A percentile compares a stretch with the other conserved stretches of the same genome.
phyloP scores from a whole-genome alignment of 2,329 filamentous ascomycete species.

The Claviceps humidiphila region DNA sequence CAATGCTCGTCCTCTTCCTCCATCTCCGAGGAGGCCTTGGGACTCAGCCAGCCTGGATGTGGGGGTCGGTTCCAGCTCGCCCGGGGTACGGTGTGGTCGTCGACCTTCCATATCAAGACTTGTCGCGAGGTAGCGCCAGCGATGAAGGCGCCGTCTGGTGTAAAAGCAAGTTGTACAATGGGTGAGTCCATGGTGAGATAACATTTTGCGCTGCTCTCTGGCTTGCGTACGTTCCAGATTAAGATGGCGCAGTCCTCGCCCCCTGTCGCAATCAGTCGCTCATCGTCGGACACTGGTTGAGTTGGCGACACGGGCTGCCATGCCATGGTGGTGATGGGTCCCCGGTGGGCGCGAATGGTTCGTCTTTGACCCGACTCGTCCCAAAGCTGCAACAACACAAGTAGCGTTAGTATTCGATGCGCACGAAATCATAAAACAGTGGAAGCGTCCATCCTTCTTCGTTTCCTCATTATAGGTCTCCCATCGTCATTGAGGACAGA shows the following conservation, averaged over 20 bases:
- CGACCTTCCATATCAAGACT: conserved; percentile 53
- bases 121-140: conserved; percentile 46
- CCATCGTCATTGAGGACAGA: neutral
- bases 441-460: neutral
- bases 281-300: conserved; percentile 28
- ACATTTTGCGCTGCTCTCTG: conserved; percentile 42
- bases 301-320: conserved; percentile 41
- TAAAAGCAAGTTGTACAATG: conserved; percentile 47
- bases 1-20: conserved; percentile 51
- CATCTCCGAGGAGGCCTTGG: conserved; percentile 35
- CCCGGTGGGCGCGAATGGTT: conserved; percentile 45
- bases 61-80: conserved; percentile 45
- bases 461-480: no score
- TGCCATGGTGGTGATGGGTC: conserved; percentile 41
- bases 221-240: conserved; percentile 46
- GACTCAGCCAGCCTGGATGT: conserved; percentile 46
- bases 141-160: conserved; percentile 49
- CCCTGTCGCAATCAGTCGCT: conserved; percentile 47
- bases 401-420: neutral
- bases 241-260: conserved; percentile 49
- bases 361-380: conserved; percentile 38
- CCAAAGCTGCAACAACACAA: conserved; percentile 34
- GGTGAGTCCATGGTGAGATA: conserved; percentile 48
- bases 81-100: conserved; percentile 42
- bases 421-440: neutral